Evolutionary conservation across 495 filamentous ascomycete genomes (phyloP).

Genomic region (Durotheca rogersii): DNA sequence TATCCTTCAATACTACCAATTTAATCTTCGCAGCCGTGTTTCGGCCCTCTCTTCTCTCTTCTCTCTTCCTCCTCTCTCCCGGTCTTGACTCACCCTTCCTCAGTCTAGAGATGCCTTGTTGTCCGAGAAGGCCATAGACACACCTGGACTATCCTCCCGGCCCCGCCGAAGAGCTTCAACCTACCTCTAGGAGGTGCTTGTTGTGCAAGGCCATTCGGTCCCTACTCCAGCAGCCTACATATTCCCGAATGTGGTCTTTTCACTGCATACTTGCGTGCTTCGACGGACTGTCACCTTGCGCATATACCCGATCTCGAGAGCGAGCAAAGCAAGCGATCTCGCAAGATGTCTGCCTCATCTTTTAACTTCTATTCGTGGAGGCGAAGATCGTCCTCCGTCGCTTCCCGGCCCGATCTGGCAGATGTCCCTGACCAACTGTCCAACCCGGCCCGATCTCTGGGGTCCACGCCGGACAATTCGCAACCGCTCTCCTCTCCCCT

Average conservation of each 20-base stretch:
- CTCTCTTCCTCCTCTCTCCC: no score
- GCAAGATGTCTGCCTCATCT: conserved; percentile 39
- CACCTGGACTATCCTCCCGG: no score
- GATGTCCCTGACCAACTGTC: conserved; percentile 21
- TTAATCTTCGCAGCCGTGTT: no score
- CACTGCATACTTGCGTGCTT: not conserved
- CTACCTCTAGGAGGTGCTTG: no score
- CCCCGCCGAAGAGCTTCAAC: no score
- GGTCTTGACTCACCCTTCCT: no score
- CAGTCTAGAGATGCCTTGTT: conserved; percentile 2
- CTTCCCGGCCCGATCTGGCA: conserved; percentile 35
- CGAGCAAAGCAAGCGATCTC: conserved; percentile 13
- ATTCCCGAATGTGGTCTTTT: no score
- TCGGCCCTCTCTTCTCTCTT: no score
- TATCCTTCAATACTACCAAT: conserved; percentile 10
- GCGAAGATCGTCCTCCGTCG: conserved; percentile 38
- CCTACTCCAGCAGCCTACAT: conserved; percentile 2
- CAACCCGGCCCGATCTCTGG: conserved; percentile 20
- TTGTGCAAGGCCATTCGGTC: conserved; percentile 13
- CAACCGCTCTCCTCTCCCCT: conserved; percentile 43
- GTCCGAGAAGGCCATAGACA: conserved; percentile 7
- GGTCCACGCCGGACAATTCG: conserved; percentile 27
- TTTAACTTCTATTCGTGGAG: conserved; percentile 44
- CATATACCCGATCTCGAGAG: conserved; percentile 18
- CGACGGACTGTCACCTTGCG: conserved; percentile 5